Evolutionary conservation across 176 grass and related monocot species (phyloP).

Genomic region (Echinochloa phyllopogon): DNA sequence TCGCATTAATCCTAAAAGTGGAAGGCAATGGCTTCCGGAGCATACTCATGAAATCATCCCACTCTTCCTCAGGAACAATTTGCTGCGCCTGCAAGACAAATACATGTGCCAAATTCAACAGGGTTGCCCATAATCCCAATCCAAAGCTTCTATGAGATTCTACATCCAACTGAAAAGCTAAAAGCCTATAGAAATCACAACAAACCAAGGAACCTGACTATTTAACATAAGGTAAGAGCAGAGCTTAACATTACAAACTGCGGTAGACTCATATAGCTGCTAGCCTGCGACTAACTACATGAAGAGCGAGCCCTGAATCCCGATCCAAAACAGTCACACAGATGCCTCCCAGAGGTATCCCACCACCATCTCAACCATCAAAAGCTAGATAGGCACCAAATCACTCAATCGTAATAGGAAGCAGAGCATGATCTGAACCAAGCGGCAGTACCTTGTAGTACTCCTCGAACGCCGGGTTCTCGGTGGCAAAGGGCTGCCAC

Average conservation of each 20-base stretch:
- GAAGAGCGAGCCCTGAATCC: background rate
- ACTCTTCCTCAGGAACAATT: slow-evolving; percentile 78
- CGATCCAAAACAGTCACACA: background rate
- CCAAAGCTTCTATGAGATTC: background rate
- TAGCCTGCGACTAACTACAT: background rate
- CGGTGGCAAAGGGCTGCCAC: slow-evolving; percentile 90
- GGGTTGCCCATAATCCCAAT: background rate
- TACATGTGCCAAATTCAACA: background rate
- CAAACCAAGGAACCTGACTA: background rate
- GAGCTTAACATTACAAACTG: background rate
- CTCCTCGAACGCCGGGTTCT: slow-evolving; percentile 85
- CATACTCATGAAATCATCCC: slow-evolving; percentile 75
- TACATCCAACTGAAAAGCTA: background rate
- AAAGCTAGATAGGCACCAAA: background rate
- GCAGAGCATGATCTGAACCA: background rate
- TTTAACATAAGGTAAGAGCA: background rate
- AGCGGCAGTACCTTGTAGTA: slow-evolving; percentile 80
- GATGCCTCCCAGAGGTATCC: background rate
- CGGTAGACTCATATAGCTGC: background rate
- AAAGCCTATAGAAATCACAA: background rate
- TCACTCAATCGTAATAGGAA: background rate
- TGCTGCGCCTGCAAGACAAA: slow-evolving; percentile 68
- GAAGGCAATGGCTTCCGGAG: slow-evolving; percentile 80
- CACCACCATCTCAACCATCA: background rate
- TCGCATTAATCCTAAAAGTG: slow-evolving; percentile 89